phyloP scores from a whole-genome alignment of 2,329 filamentous ascomycete genomes.

The Cytospora chrysosperma region DNA sequence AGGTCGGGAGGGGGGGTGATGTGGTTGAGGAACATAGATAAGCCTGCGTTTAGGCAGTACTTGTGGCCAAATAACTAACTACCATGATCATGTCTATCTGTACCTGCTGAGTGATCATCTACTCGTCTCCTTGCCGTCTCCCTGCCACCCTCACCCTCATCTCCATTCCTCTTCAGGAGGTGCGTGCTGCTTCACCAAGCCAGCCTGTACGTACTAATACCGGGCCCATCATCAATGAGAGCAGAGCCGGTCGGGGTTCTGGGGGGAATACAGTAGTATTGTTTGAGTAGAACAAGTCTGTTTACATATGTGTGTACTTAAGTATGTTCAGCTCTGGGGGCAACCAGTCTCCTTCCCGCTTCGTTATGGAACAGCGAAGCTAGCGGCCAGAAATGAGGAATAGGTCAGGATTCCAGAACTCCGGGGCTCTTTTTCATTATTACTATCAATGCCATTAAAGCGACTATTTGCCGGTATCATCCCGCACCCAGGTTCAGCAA shows the following conservation, averaged over 20 bases:
- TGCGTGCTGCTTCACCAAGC: too few species aligned
- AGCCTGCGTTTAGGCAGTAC: conserved; percentile 5
- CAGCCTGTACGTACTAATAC: too few species aligned
- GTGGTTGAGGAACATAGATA: conserved; percentile 1
- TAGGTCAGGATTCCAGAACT: neutral
- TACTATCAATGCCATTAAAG: neutral
- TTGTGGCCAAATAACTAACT: neutral
- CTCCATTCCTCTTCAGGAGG: too few species aligned
- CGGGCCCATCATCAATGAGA: too few species aligned
- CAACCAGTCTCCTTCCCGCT: neutral
- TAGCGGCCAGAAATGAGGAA: neutral
- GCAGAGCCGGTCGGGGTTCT: neutral
- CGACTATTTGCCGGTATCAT: neutral
- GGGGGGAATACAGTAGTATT: neutral
- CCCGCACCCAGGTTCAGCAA: neutral
- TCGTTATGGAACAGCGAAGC: neutral
- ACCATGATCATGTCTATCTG: neutral
- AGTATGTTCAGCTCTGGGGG: too few species aligned
- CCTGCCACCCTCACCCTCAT: neutral
- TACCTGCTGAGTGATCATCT: too few species aligned
- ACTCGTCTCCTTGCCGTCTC: too few species aligned
- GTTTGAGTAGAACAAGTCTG: neutral
- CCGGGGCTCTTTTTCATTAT: neutral
- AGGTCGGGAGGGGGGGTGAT: neutral
- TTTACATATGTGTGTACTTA: neutral